A percentile compares a stretch with the other conserved stretches of the same genome.
Evolutionary conservation across 2,329 filamentous ascomycete species (phyloP).

Genomic region (Rachicladosporium sp.): DNA sequence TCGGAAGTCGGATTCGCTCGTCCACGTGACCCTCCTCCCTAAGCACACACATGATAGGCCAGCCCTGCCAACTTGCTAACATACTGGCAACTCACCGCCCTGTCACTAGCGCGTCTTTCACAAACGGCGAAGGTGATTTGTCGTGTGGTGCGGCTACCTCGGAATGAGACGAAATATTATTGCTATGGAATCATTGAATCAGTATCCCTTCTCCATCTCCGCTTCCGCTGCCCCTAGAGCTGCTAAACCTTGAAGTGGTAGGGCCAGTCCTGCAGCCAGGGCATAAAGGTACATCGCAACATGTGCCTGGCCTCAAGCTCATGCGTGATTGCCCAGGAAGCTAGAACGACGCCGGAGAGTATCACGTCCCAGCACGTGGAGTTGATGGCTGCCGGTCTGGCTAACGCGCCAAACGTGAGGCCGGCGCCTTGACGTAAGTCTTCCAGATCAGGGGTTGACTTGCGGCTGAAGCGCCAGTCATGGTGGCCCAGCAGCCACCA

Average conservation of each 20-base stretch:
- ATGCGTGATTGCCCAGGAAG: not conserved
- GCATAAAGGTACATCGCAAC: slow-evolving; percentile 1
- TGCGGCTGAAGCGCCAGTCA: not conserved
- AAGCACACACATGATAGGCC: too few relatives aligned
- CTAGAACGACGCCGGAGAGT: slow-evolving; percentile 1
- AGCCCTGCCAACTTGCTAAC: too few relatives aligned
- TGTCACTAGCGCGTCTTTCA: too few relatives aligned
- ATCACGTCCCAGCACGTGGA: slow-evolving; percentile 3
- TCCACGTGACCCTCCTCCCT: too few relatives aligned
- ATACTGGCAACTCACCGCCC: too few relatives aligned
- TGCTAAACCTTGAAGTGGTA: not conserved
- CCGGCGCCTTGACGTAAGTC: not conserved
- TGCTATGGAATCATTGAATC: too few relatives aligned
- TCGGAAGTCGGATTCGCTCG: too few relatives aligned
- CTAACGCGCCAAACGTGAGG: not conserved
- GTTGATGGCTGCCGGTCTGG: not conserved
- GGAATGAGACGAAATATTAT: too few relatives aligned
- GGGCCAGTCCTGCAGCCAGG: slow-evolving; percentile 2
- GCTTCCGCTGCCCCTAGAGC: slow-evolving; percentile 1
- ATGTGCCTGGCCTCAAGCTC: slow-evolving; percentile 1
- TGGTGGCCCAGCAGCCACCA: not conserved
- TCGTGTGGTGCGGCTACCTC: too few relatives aligned
- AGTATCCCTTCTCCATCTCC: not conserved
- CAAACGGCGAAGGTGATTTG: too few relatives aligned
- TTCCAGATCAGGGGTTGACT: not conserved